These are phyloP conservation scores for Spinellus fusiger DNA, from an alignment of 192 early-diverging fungal genomes.

Conservation along the genomic window DNA sequence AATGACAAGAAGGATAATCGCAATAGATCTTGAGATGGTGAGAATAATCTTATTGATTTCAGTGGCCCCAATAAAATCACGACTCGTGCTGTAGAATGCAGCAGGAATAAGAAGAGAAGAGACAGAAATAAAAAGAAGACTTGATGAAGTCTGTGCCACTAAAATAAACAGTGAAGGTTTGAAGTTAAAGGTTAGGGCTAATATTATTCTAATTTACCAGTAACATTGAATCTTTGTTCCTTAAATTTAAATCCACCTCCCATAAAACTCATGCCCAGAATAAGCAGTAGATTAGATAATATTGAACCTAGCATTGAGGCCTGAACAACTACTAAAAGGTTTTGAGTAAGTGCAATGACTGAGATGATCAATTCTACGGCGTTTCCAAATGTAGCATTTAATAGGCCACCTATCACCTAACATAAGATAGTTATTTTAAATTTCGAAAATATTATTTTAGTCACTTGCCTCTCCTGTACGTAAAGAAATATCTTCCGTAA, in stretches of 20 bases:
- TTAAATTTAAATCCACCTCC: slow-evolving; percentile 74
- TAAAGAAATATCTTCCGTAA: slow-evolving; percentile 78
- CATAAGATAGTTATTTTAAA: background rate
- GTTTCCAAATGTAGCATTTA: slow-evolving; percentile 62
- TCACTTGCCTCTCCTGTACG: slow-evolving; percentile 53
- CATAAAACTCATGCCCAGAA: slow-evolving; percentile 84
- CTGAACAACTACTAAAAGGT: slow-evolving; percentile 79
- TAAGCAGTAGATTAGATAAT: slow-evolving; percentile 81
- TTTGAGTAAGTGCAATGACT: slow-evolving; percentile 73
- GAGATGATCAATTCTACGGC: slow-evolving; percentile 83
- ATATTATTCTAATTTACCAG: too few relatives aligned
- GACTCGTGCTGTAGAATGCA: slow-evolving; percentile 43
- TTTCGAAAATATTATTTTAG: background rate
- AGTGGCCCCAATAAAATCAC: slow-evolving; percentile 31
- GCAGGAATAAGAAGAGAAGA: slow-evolving; percentile 64
- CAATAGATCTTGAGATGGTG: slow-evolving; percentile 58
- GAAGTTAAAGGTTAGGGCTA: too few relatives aligned
- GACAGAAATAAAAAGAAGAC: slow-evolving; percentile 60
- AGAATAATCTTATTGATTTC: slow-evolving; percentile 43
- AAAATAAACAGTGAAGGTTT: too few relatives aligned
- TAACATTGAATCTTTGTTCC: slow-evolving; percentile 63
- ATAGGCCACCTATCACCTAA: slow-evolving; percentile 73
- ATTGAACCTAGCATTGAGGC: slow-evolving; percentile 87
- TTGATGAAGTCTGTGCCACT: slow-evolving; percentile 64
- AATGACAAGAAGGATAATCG: slow-evolving; percentile 62